These are phyloP conservation scores for Gonapodya sp. DNA, from an alignment of 192 early-diverging fungal species.

Conservation along the genomic window DNA sequence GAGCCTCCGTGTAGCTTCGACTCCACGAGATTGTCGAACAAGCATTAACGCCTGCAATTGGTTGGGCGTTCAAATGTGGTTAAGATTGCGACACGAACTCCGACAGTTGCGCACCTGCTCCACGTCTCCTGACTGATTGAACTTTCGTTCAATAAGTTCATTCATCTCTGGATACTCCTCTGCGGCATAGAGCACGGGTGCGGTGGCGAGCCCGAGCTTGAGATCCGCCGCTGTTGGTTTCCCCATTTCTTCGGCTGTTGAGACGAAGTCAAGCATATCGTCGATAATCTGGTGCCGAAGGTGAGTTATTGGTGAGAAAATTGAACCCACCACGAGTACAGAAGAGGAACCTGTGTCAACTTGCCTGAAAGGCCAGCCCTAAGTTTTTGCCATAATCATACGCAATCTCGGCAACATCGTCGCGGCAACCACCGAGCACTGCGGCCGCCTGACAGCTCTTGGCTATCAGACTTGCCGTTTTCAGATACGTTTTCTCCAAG, in stretches of 20 bases:
- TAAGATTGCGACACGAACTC: not conserved
- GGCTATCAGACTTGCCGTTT: slow-evolving; percentile 89
- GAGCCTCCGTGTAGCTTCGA: slow-evolving; percentile 64
- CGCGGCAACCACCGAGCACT: slow-evolving; percentile 66
- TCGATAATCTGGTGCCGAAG: slow-evolving; percentile 57
- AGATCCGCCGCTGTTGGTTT: slow-evolving; percentile 88
- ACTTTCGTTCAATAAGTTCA: slow-evolving; percentile 78
- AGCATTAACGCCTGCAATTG: slow-evolving; percentile 58
- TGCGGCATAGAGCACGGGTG: slow-evolving; percentile 88
- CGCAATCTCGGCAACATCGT: slow-evolving; percentile 63
- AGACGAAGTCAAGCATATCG: slow-evolving; percentile 86
- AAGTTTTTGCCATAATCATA: slow-evolving; percentile 83
- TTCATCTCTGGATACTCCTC: slow-evolving; percentile 77
- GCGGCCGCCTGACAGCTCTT: slow-evolving; percentile 82
- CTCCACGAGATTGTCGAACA: slow-evolving; percentile 68
- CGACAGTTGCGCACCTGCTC: slow-evolving; percentile 34
- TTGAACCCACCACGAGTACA: not conserved
- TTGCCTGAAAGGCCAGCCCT: slow-evolving; percentile 90
- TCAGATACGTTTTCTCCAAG: slow-evolving; percentile 89
- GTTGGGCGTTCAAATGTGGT: slow-evolving; percentile 3
- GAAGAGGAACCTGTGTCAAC: too few species aligned
- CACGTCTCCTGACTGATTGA: slow-evolving; percentile 65
- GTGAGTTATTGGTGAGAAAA: not conserved
- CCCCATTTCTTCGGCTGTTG: slow-evolving; percentile 62
- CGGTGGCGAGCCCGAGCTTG: slow-evolving; percentile 81